Evolutionary conservation across 805 yeast genomes (phyloP).

Genomic region (Suhomyces prunicola): DNA sequence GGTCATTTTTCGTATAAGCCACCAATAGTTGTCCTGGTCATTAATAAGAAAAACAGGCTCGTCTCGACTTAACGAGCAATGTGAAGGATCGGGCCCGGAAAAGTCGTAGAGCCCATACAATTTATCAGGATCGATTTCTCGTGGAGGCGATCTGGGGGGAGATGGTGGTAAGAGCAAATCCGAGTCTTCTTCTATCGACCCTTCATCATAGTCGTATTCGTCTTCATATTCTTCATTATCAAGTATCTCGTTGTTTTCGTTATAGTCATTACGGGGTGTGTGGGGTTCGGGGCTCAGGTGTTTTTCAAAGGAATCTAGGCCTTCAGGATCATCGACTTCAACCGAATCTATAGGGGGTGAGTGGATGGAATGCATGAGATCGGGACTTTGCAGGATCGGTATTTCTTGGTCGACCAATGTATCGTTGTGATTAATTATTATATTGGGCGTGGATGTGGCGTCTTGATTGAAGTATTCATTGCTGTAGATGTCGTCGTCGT

Average conservation of each 20-base stretch:
- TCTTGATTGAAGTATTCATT: not conserved
- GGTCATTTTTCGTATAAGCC: conserved; percentile 64
- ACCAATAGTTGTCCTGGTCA: conserved; percentile 95
- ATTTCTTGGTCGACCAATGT: not conserved
- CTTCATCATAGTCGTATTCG: conserved; percentile 7
- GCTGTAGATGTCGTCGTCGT: conserved; percentile 3
- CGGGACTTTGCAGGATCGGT: not conserved
- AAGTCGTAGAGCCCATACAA: conserved; percentile 86
- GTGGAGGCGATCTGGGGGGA: conserved; percentile 77
- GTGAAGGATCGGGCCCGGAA: conserved; percentile 90
- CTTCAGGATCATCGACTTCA: conserved; percentile 3
- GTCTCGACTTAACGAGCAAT: conserved; percentile 73
- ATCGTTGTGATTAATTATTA: not conserved
- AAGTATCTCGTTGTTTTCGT: not conserved
- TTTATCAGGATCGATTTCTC: conserved; percentile 76
- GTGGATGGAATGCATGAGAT: not conserved
- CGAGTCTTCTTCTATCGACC: conserved; percentile 33
- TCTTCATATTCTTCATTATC: conserved; percentile 2
- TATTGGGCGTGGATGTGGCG: conserved; percentile 1
- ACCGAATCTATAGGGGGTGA: not conserved
- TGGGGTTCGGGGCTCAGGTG: not conserved
- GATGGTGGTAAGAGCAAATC: conserved; percentile 49
- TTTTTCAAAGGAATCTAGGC: conserved; percentile 1
- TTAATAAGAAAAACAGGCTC: conserved; percentile 80
- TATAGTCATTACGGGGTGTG: not conserved